Evolutionary conservation across 2,329 filamentous ascomycete species (phyloP).

Genomic region (Trichoderma lentiforme): DNA sequence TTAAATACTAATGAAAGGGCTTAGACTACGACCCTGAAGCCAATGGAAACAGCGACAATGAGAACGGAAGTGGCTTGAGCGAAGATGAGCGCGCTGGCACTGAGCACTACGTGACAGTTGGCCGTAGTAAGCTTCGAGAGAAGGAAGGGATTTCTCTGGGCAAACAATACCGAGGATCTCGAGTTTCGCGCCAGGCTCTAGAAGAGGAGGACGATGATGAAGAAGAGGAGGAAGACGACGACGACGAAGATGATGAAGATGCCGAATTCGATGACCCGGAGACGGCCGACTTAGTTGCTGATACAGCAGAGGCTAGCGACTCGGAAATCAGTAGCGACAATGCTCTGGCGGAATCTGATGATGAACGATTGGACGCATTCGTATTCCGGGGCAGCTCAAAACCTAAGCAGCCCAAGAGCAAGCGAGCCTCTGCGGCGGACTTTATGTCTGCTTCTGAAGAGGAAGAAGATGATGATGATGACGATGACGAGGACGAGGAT

Average conservation of each 20-base stretch:
- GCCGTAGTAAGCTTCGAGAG: constrained; percentile 80
- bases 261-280: constrained; percentile 58
- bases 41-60: constrained; percentile 54
- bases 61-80: constrained; percentile 49
- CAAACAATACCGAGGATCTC: constrained; percentile 74
- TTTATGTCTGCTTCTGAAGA: constrained; percentile 52
- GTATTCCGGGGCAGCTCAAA: constrained; percentile 59
- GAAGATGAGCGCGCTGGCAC: constrained; percentile 60
- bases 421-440: constrained; percentile 52
- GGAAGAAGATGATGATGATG: constrained; percentile 38
- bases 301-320: constrained; percentile 47
- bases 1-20: not conserved
- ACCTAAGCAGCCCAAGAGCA: constrained; percentile 37
- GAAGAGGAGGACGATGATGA: constrained; percentile 55
- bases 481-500: constrained; percentile 39
- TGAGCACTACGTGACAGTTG: constrained; percentile 82
- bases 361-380: constrained; percentile 75
- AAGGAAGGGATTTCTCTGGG: constrained; percentile 67
- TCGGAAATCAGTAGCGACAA: constrained; percentile 63
- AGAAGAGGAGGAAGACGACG: constrained; percentile 48
- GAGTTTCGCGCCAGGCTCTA: constrained; percentile 67
- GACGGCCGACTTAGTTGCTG: constrained; percentile 50
- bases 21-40: constrained; percentile 82
- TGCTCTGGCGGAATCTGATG: constrained; percentile 80
- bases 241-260: constrained; percentile 41